phyloP scores from a whole-genome alignment of 208 protist genomes.

The Acanthamoeba triangularis region DNA sequence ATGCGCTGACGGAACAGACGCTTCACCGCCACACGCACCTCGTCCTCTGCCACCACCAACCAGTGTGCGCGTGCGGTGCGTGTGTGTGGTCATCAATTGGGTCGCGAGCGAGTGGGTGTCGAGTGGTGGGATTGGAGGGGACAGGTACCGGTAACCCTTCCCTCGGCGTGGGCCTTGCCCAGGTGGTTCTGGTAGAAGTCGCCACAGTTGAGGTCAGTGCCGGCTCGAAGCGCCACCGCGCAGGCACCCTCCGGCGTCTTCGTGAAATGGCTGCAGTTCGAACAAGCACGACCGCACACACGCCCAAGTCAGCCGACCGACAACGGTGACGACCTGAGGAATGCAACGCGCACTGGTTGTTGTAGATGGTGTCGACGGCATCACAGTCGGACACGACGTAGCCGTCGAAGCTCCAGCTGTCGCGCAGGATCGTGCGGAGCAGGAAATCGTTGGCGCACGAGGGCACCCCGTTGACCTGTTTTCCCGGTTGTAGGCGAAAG shows the following conservation, averaged over 20 bases:
- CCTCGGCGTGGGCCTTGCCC: neutral
- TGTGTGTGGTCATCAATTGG: too few species aligned
- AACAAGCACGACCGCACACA: too few species aligned
- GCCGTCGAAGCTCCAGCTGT: constrained; percentile 76
- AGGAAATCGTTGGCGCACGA: constrained; percentile 77
- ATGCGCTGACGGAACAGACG: constrained; percentile 68
- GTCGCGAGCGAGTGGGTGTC: neutral
- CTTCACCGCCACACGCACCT: constrained; percentile 41
- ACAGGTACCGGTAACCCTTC: neutral
- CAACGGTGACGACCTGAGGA: neutral
- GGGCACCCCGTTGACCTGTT: constrained; percentile 75
- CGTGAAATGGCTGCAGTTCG: neutral
- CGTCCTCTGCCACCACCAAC: neutral
- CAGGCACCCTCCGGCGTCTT: neutral
- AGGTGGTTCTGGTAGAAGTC: constrained; percentile 45
- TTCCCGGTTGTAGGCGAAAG: constrained; percentile 2
- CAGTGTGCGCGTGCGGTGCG: neutral
- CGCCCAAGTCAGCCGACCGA: too few species aligned
- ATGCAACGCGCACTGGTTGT: constrained; percentile 64
- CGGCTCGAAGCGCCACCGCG: constrained; percentile 63
- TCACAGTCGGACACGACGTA: constrained; percentile 79
- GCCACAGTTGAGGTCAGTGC: constrained; percentile 79
- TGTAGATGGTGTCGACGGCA: constrained; percentile 72
- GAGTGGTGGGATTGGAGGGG: neutral
- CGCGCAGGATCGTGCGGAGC: constrained; percentile 35